These are phyloP conservation scores for Paramecium sonneborni DNA, from an alignment of 73 alveolate species.

Conservation along the genomic window DNA sequence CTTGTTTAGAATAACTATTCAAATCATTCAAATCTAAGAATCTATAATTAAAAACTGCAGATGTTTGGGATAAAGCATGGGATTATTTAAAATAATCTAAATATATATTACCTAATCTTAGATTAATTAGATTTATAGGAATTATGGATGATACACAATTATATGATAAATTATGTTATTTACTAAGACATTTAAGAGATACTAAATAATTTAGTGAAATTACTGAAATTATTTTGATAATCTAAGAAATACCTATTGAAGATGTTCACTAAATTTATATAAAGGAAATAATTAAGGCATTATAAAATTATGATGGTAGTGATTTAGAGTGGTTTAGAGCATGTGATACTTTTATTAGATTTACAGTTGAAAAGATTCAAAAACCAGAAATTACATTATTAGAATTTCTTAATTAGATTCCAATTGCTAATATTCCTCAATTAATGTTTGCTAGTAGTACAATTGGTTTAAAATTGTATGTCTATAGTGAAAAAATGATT, in stretches of 20 bases:
- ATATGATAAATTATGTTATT: background rate
- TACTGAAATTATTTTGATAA: background rate
- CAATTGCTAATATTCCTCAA: background rate
- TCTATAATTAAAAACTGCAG: background rate
- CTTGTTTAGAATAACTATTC: background rate
- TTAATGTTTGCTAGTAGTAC: constrained; percentile 1
- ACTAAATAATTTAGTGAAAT: background rate
- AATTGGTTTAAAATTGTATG: background rate
- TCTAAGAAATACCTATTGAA: background rate
- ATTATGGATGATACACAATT: background rate
- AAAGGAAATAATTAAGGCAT: background rate
- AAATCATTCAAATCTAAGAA: background rate
- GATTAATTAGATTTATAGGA: background rate
- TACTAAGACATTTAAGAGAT: background rate
- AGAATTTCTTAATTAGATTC: background rate
- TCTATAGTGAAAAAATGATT: background rate
- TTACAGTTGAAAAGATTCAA: background rate
- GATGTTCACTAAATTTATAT: background rate
- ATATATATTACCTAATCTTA: background rate
- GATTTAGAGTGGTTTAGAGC: background rate
- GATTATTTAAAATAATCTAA: background rate
- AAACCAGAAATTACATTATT: background rate
- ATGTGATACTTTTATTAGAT: background rate
- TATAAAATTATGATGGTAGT: background rate
- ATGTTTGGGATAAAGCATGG: background rate